Base-by-base conservation (phyloP, 148 eudicot genomes). In the Diospyros lotus region DNA sequence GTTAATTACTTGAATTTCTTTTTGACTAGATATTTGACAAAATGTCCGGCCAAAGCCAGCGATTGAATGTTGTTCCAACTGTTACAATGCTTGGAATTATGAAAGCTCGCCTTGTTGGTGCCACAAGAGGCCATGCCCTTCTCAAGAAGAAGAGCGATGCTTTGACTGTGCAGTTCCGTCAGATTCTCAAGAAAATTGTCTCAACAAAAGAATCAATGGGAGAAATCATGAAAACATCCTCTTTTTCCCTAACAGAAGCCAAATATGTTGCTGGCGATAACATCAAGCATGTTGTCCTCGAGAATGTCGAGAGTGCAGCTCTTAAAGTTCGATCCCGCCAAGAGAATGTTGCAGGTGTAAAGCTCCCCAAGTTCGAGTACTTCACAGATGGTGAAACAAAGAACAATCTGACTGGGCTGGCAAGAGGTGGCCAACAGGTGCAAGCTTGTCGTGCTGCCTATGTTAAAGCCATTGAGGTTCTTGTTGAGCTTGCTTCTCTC, bases 81-180 rank as follows among this genome's bases (percentile, higher is more conserved):
- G 96, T 91, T 45, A 91, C 96, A 0, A 78, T 91, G 75, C 93
- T 91, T 74, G 96, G 96, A 74, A 93, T 84, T 59, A 82, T 91
- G 58, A 91, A 91, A 79, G 93, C 93, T 18, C 89, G 93, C 73
- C 89, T 91, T 58, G 76, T 87, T 44, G 96, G 96, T 69, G 96
- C 96, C 11, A 91, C 91, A 10, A 87, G 96, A 78, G 96, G 96
- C 10, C 96, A 91, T 69, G 96, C 96, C 64, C 87, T 91, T 70
- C 87, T 91, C 66, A 89, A 91, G 88, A 91, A 91, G 79, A 91
- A 91, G 74, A 89, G 93, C 76, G 93, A 89, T 74, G 96, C 96
- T 64, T 63, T 91, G 69, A 89, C 96, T 0, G 93, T 91, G 43
- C 96, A 91, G 78, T 91, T 91, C 71, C 88, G 96, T 50, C 83